Conservation (phyloP, 2,329 filamentous ascomycete genomes). For the Teratosphaeria zuluensis region DNA sequence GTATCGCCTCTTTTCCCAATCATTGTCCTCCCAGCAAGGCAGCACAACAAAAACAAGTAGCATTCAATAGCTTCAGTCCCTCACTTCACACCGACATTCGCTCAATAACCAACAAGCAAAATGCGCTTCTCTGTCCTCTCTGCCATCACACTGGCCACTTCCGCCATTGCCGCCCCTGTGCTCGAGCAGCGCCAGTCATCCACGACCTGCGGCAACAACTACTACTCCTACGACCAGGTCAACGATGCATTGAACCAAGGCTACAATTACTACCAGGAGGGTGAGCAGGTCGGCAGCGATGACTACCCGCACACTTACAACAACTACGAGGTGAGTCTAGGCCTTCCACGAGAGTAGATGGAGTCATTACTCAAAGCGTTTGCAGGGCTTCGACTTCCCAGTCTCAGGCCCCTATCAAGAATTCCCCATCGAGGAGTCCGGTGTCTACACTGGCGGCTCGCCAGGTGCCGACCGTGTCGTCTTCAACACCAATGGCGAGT, state of each 20-base stretch:
- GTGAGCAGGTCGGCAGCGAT: slow-evolving; percentile 26
- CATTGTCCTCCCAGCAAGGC: not conserved
- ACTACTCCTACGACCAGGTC: slow-evolving; percentile 44
- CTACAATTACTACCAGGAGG: slow-evolving; percentile 38
- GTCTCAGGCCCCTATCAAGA: slow-evolving; percentile 52
- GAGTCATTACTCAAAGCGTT: not conserved
- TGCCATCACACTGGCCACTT: slow-evolving; percentile 19
- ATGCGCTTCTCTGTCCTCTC: slow-evolving; percentile 22
- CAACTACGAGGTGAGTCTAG: slow-evolving; percentile 1
- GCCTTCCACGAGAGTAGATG: slow-evolving; percentile 3
- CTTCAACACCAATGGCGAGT: slow-evolving; percentile 47
- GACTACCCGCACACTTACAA: slow-evolving; percentile 24
- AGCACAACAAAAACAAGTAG: not conserved
- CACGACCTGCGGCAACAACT: slow-evolving; percentile 45
- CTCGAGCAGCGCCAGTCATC: slow-evolving; percentile 34
- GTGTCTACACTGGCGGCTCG: slow-evolving; percentile 47
- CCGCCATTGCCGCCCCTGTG: slow-evolving; percentile 16
- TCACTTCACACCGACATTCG: not conserved
- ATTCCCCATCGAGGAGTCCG: slow-evolving; percentile 47
- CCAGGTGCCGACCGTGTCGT: slow-evolving; percentile 60
- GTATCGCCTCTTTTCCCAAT: not conserved
- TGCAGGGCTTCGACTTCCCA: slow-evolving; percentile 46
- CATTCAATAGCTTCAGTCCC: not conserved
- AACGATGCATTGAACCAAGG: slow-evolving; percentile 42
- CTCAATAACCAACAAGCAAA: slow-evolving; percentile 1